A percentile compares a stretch with the other conserved stretches of the same genome.
Conservation (phyloP, 768 basidiomycete genomes). For the Phallus indusiatus region DNA sequence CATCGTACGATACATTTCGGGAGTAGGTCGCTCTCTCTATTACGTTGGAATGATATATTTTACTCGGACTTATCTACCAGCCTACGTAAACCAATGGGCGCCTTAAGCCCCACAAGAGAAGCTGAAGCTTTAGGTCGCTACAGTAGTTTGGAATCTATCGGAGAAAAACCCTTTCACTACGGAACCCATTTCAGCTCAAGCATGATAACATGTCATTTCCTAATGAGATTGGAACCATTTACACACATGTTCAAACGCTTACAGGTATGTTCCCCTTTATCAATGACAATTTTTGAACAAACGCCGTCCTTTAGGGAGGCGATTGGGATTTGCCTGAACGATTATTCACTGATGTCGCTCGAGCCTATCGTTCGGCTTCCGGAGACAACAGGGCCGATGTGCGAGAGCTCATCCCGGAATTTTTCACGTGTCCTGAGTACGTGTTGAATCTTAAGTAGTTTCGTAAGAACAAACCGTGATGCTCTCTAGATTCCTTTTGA, state of each 20-base stretch:
- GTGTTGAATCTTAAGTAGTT: conserved; percentile 14
- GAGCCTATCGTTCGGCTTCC: conserved; percentile 79
- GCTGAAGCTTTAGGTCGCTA: conserved; percentile 75
- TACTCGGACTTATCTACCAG: conserved; percentile 29
- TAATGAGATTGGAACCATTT: conserved; percentile 83
- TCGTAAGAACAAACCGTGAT: background rate
- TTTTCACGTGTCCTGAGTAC: conserved; percentile 76
- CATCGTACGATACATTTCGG: conserved; percentile 50
- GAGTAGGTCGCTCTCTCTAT: conserved; percentile 44
- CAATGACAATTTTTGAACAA: background rate
- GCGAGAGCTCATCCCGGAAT: conserved; percentile 86
- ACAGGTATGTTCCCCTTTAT: conserved; percentile 31
- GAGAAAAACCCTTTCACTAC: conserved; percentile 83
- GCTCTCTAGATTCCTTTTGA: conserved; percentile 64
- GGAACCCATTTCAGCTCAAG: conserved; percentile 95
- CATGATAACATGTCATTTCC: conserved; percentile 93
- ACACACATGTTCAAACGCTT: conserved; percentile 93
- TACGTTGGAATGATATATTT: background rate
- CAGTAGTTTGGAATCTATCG: conserved; percentile 63
- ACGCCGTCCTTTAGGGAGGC: conserved; percentile 56
- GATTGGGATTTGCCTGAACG: conserved; percentile 92
- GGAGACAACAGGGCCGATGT: conserved; percentile 86
- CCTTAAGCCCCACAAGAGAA: conserved; percentile 61
- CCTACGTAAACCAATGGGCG: conserved; percentile 84
- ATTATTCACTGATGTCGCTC: conserved; percentile 72